These are phyloP conservation scores for Cladosporium sp. DNA, from an alignment of 2,329 filamentous ascomycete species.

Conservation along the genomic window DNA sequence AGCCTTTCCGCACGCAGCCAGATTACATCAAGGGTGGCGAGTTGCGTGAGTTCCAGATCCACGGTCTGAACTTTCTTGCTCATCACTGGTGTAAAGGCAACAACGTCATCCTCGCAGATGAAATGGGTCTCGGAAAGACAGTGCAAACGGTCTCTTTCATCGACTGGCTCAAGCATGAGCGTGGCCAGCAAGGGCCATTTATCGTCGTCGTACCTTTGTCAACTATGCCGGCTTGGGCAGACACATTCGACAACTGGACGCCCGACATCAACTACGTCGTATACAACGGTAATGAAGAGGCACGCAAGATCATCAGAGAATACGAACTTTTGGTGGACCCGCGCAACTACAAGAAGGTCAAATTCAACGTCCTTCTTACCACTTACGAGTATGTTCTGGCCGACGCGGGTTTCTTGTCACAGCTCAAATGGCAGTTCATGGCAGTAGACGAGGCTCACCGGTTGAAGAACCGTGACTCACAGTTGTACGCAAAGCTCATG, in stretches of 20 bases:
- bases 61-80: constrained; percentile 88
- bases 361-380: constrained; percentile 96
- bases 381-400: constrained; percentile 94
- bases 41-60: constrained; percentile 87
- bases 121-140: constrained; percentile 98
- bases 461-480: constrained; percentile 91
- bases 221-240: constrained; percentile 96
- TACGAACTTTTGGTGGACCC: constrained; percentile 84
- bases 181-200: constrained; percentile 87
- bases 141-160: constrained; percentile 96
- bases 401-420: constrained; percentile 76
- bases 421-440: constrained; percentile 96
- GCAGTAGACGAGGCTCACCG: constrained; percentile 96
- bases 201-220: constrained; percentile 95
- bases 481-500: constrained; percentile 79
- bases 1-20: constrained; percentile 73
- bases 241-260: constrained; percentile 95
- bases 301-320: constrained; percentile 81
- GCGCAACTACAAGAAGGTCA: constrained; percentile 61
- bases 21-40: constrained; percentile 79
- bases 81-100: constrained; percentile 93
- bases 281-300: constrained; percentile 84
- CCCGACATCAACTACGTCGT: constrained; percentile 96
- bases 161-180: constrained; percentile 90
- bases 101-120: constrained; percentile 95